These are phyloP conservation scores for Cystobasidium pallidum DNA, from an alignment of 1,284 basidiomycete genomes.

Conservation along the genomic window DNA sequence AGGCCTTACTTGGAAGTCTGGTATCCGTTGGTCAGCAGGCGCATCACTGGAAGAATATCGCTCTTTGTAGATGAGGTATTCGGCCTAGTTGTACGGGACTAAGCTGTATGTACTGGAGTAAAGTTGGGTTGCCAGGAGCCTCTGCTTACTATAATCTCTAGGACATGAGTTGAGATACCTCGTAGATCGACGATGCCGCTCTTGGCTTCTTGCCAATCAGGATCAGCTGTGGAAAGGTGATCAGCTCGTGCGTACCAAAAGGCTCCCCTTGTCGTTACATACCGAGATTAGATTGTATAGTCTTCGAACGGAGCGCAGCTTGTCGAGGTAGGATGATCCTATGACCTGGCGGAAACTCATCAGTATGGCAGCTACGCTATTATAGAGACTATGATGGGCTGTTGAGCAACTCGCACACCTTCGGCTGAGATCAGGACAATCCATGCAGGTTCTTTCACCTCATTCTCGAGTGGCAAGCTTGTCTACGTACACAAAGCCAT, in stretches of 20 bases:
- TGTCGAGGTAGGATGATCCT: constrained; percentile 35
- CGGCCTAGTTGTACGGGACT: constrained; percentile 20
- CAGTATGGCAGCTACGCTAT: not conserved
- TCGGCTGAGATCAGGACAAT: constrained; percentile 37
- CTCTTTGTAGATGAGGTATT: constrained; percentile 44
- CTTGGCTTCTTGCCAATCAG: constrained; percentile 38
- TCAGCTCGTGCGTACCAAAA: too few species aligned
- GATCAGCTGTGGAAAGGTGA: constrained; percentile 31
- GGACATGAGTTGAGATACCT: constrained; percentile 29
- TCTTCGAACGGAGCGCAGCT: constrained; percentile 37
- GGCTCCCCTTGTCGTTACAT: too few species aligned
- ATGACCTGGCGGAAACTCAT: constrained; percentile 5
- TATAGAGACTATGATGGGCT: not conserved
- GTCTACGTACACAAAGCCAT: not conserved
- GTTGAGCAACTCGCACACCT: constrained; percentile 10
- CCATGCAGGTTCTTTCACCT: constrained; percentile 14
- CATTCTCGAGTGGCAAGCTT: not conserved
- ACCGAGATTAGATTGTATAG: constrained; percentile 29
- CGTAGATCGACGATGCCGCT: constrained; percentile 25
- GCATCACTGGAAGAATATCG: constrained; percentile 20
- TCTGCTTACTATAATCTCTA: constrained; percentile 29
- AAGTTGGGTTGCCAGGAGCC: not conserved
- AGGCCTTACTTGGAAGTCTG: constrained; percentile 34
- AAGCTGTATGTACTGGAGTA: not conserved
- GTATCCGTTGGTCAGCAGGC: constrained; percentile 15